A percentile compares a stretch with the other conserved stretches of the same genome.
phyloP scores from a whole-genome alignment of 2,329 filamentous ascomycete species.

The Penicillium brevicompactum region DNA sequence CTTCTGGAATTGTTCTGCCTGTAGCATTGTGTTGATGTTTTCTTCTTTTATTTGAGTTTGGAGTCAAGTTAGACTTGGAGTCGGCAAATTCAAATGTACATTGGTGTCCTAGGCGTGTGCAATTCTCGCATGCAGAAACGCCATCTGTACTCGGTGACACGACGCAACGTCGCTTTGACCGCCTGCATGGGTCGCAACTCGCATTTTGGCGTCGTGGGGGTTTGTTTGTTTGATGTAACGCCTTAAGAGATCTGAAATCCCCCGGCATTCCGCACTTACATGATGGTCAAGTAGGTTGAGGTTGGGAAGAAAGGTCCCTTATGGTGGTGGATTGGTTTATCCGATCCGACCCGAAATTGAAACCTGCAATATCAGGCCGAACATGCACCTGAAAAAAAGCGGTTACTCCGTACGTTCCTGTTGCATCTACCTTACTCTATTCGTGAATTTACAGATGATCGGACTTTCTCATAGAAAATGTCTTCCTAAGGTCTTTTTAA shows the following conservation, averaged over 20 bases:
- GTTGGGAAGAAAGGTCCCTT: not conserved
- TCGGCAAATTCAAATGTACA: conserved; percentile 27
- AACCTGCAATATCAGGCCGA: not conserved
- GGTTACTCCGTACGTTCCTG: too few species aligned
- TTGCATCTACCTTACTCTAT: too few species aligned
- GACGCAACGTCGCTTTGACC: conserved; percentile 29
- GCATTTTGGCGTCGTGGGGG: conserved; percentile 25
- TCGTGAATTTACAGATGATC: not conserved
- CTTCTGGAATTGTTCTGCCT: not conserved
- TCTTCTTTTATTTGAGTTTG: conserved; percentile 3
- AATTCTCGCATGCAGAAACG: conserved; percentile 17
- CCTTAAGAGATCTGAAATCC: not conserved
- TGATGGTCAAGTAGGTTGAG: not conserved
- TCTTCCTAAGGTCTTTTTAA: not conserved
- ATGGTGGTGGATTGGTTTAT: not conserved
- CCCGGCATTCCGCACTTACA: conserved; percentile 10
- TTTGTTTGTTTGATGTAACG: not conserved
- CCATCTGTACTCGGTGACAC: conserved; percentile 6
- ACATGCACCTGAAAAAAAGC: not conserved
- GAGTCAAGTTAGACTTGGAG: not conserved
- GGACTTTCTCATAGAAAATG: too few species aligned
- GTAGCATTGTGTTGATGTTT: not conserved
- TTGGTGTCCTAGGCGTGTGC: conserved; percentile 18
- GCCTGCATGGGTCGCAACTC: conserved; percentile 29
- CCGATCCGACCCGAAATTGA: not conserved